Conservation (phyloP, 2,329 filamentous ascomycete genomes). For the Clarireedia homoeocarpa region DNA sequence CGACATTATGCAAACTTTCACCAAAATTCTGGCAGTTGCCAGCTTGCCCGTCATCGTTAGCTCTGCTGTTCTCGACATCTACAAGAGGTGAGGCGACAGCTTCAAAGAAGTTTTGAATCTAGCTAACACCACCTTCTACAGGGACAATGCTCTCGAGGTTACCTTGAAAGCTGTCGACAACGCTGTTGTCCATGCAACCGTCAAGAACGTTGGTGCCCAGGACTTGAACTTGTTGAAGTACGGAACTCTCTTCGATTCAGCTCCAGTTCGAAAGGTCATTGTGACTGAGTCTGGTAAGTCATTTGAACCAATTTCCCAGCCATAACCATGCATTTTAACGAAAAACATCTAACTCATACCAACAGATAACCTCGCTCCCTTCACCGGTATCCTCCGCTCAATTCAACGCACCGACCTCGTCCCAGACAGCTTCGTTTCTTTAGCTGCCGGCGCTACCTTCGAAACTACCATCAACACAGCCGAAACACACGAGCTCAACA, state of each 20-base stretch:
- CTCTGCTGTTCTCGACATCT: conserved; percentile 10
- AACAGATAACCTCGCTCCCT: not conserved
- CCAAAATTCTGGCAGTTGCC: conserved; percentile 2
- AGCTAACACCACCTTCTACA: conserved; percentile 23
- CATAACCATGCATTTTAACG: too few relatives aligned
- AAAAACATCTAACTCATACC: too few relatives aligned
- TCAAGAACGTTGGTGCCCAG: conserved; percentile 34
- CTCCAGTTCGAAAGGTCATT: conserved; percentile 35
- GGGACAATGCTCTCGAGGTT: conserved; percentile 20
- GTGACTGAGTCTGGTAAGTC: conserved; percentile 28
- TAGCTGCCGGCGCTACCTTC: conserved; percentile 35
- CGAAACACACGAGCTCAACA: conserved; percentile 35
- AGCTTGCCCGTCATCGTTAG: conserved; percentile 8
- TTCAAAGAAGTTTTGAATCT: not conserved
- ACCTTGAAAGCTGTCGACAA: conserved; percentile 28
- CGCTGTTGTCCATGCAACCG: conserved; percentile 31
- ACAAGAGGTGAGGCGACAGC: too few relatives aligned
- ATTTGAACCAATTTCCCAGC: conserved; percentile 16
- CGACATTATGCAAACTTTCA: conserved; percentile 2
- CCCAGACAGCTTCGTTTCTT: conserved; percentile 32
- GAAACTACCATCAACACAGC: conserved; percentile 38
- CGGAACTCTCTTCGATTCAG: conserved; percentile 34
- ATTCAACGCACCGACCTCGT: conserved; percentile 31
- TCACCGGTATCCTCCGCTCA: conserved; percentile 26
- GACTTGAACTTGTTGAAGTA: conserved; percentile 34